These are phyloP conservation scores for Colletotrichum aenigma DNA, from an alignment of 2,329 filamentous ascomycete genomes.

Conservation along the genomic window DNA sequence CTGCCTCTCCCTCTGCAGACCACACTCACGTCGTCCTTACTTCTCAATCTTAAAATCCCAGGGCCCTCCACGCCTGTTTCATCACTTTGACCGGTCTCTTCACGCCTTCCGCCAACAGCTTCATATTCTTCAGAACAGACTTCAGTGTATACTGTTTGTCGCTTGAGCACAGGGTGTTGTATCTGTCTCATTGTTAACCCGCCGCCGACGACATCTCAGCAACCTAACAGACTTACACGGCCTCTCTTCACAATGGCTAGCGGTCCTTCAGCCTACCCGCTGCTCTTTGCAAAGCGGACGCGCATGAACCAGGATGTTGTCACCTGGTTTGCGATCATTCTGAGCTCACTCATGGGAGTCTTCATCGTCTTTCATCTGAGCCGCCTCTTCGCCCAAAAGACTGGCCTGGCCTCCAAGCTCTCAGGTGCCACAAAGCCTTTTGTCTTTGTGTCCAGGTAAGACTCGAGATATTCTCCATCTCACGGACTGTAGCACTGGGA, in stretches of 20 bases:
- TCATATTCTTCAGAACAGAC: not conserved
- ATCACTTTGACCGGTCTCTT: not conserved
- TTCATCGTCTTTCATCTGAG: conserved; percentile 15
- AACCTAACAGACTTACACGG: not conserved
- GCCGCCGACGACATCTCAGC: not conserved
- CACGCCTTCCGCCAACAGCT: not conserved
- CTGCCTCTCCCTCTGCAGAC: not conserved
- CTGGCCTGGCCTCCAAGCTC: not conserved
- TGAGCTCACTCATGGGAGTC: not conserved
- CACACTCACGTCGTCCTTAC: not conserved
- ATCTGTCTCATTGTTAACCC: not conserved
- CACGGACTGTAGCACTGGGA: not conserved
- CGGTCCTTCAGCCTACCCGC: not conserved
- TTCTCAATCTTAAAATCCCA: not conserved
- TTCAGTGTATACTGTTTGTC: not conserved
- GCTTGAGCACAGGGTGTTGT: not conserved
- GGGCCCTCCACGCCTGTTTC: not conserved
- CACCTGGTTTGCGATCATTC: conserved; percentile 23
- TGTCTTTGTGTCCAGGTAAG: conserved; percentile 12
- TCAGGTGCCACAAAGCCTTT: conserved; percentile 5
- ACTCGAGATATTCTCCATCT: not conserved
- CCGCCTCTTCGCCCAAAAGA: conserved; percentile 9
- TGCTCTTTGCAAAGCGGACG: conserved; percentile 15
- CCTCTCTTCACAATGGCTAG: not conserved
- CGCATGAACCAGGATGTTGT: conserved; percentile 29